These are phyloP conservation scores for Tetradesmus obliquus DNA, from an alignment of 139 green algal species.

Conservation along the genomic window DNA sequence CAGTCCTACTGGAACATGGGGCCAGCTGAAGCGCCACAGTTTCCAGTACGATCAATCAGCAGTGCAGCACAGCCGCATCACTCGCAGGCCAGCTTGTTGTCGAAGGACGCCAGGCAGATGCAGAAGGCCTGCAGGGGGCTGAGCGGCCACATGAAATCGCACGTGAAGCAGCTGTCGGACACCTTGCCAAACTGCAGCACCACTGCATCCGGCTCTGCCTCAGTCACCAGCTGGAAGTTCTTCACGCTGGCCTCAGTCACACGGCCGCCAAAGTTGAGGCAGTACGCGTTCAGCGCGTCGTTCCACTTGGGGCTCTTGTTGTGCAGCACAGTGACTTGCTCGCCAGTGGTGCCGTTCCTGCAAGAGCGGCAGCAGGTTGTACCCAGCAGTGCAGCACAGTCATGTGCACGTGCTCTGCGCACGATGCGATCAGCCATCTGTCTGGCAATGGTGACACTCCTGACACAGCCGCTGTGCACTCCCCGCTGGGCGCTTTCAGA, in stretches of 20 bases:
- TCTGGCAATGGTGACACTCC: background rate
- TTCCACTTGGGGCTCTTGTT: conserved; percentile 99
- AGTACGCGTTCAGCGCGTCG: conserved; percentile 93
- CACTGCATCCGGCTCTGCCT: conserved; percentile 60
- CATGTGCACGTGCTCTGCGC: background rate
- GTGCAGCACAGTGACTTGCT: conserved; percentile 72
- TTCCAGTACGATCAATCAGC: too few species aligned
- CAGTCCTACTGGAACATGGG: too few species aligned
- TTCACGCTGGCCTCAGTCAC: conserved; percentile 99
- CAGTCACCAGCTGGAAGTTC: conserved; percentile 97
- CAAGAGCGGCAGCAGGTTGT: background rate
- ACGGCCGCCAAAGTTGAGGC: conserved; percentile 98
- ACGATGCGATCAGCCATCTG: background rate
- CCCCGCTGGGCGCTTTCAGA: too few species aligned
- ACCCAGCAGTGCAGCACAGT: background rate
- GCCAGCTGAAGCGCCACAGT: too few species aligned
- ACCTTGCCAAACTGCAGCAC: conserved; percentile 86
- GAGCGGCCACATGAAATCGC: conserved; percentile 94
- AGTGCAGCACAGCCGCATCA: conserved; percentile 13
- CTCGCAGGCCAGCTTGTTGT: conserved; percentile 92
- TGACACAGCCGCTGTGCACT: too few species aligned
- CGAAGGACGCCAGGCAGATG: conserved; percentile 94
- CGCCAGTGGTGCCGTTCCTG: conserved; percentile 36
- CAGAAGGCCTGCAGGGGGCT: conserved; percentile 92
- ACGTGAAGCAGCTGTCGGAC: conserved; percentile 90